Base-by-base conservation (phyloP, 2,329 filamentous ascomycete genomes). In the Fusarium mundagurra region DNA sequence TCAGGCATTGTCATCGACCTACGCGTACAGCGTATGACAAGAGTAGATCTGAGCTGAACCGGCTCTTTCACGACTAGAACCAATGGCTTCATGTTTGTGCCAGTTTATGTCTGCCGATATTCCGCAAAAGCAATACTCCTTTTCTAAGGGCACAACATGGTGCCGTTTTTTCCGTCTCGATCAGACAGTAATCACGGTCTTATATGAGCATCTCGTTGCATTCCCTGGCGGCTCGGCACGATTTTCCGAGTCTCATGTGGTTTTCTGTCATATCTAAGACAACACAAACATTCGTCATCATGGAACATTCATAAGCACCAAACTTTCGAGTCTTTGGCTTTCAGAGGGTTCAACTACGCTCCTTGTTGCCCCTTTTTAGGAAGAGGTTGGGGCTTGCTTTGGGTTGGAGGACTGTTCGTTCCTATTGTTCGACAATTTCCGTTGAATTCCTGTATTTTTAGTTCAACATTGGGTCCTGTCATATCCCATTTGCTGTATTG, bases 211-310 rank as follows among this genome's bases (percentile, higher is more conserved):
- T 74, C n/a, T 72, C 38, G 39, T 58, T 60, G 34, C 72, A 72
- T 74, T 74, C 63, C 71, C 59, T 43, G 44, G 45, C 53, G 27
- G 55, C 55, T 58, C 67, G 63, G 71, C 62, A 70, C 34, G 24
- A 44, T 63, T 53, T 69, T 69, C 66, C 64, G 57, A 36, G 27
- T 64, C 20, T 24, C n/a, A 55, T 55, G 31, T 38, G 64, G 41
- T 62, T 38, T n/a, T 27, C 24, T 22, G 47, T 68, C 22, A 36
- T 69, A 69, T 63, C 44, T 29, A 22, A 64, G 36, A 63, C 36
- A 44, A 18, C 20, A 24, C 31, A 33, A 16, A 22, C 27, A 41
- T 69, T 54, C 31, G 55, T 69, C 43, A 55, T 69, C 36, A 9
- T 44, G 13, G 29, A 68, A 45, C 22, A 44, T 29, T 20, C 22